Conservation (phyloP, 2,329 filamentous ascomycete genomes). For the Drechmeria coniospora region DNA sequence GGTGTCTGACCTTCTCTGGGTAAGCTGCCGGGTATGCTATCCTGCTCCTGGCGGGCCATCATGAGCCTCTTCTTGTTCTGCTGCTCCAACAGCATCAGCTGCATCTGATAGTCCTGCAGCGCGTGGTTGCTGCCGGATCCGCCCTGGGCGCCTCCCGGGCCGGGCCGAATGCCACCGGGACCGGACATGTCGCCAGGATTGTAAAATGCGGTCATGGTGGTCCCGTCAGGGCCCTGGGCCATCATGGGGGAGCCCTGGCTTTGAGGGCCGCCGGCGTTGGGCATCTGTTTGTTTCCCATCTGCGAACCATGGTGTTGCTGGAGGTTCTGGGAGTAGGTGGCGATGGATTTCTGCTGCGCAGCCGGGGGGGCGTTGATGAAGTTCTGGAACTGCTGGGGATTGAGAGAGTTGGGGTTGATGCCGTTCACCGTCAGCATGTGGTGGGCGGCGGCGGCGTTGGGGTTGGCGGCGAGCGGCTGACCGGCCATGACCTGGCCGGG, state of each 20-base stretch:
- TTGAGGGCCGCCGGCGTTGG: constrained; percentile 53
- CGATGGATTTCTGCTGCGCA: constrained; percentile 68
- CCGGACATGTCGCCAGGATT: constrained; percentile 45
- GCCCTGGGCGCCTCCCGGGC: constrained; percentile 29
- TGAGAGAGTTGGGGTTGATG: constrained; percentile 61
- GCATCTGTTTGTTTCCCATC: constrained; percentile 70
- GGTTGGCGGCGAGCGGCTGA: constrained; percentile 46
- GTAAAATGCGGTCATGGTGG: constrained; percentile 42
- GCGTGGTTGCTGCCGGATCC: constrained; percentile 55
- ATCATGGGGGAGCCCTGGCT: constrained; percentile 76
- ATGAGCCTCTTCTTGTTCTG: constrained; percentile 77
- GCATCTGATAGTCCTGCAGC: constrained; percentile 79
- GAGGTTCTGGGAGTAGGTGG: constrained; percentile 74
- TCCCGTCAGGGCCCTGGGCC: constrained; percentile 51
- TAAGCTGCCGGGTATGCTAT: constrained; percentile 36
- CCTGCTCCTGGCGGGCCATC: constrained; percentile 71
- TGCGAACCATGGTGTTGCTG: constrained; percentile 67
- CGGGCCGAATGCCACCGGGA: constrained; percentile 42
- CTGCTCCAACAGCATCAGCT: constrained; percentile 73
- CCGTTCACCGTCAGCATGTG: constrained; percentile 52
- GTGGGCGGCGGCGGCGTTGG: constrained; percentile 34
- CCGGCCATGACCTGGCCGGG: constrained; percentile 56
- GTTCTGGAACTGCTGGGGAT: constrained; percentile 57
- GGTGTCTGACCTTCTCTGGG: constrained; percentile 34
- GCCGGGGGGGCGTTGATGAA: constrained; percentile 39